Conservation (phyloP, 2,329 filamentous ascomycete genomes). For the Microcyclospora pomicola region DNA sequence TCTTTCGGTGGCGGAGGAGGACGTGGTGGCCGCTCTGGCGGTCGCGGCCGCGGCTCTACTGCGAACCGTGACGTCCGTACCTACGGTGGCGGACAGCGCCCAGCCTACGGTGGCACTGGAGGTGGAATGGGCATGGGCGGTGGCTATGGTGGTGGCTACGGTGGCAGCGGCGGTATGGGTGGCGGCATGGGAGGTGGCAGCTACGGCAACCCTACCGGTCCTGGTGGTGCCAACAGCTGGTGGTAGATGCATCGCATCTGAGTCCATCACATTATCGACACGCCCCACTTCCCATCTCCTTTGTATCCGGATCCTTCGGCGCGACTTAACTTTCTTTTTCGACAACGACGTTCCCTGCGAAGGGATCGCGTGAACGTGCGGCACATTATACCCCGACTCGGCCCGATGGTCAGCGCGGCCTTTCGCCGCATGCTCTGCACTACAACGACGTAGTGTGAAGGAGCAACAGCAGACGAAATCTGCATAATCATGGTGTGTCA, state of each 20-base stretch:
- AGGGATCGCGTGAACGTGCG: conserved; percentile 8
- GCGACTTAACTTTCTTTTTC: conserved; percentile 12
- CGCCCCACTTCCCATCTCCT: conserved; percentile 5
- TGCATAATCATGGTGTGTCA: too few relatives aligned
- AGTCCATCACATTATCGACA: conserved; percentile 1
- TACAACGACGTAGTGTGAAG: conserved; percentile 5
- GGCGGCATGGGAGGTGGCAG: conserved; percentile 22
- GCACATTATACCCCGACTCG: conserved; percentile 22
- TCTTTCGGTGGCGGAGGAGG: conserved; percentile 62
- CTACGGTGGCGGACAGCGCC: conserved; percentile 30
- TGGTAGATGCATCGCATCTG: conserved; percentile 34
- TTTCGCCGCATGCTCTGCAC: conserved; percentile 19
- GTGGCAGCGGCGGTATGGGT: conserved; percentile 29
- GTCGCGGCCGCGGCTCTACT: conserved; percentile 55
- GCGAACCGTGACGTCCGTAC: conserved; percentile 78
- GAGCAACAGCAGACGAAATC: too few relatives aligned
- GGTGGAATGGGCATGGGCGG: conserved; percentile 33
- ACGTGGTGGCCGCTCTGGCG: conserved; percentile 46
- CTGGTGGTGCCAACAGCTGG: conserved; percentile 42
- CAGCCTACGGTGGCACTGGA: conserved; percentile 46
- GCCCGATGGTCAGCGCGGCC: conserved; percentile 38
- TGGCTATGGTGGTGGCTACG: conserved; percentile 28
- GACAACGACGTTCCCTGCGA: conserved; percentile 8
- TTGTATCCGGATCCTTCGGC: conserved; percentile 12
- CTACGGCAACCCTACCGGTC: conserved; percentile 51